Evolutionary conservation across 371 early-diverging fungal genomes (phyloP), one percentile per base, ranked within the genome.

Genomic region (Rhizopus stolonifer): DNA sequence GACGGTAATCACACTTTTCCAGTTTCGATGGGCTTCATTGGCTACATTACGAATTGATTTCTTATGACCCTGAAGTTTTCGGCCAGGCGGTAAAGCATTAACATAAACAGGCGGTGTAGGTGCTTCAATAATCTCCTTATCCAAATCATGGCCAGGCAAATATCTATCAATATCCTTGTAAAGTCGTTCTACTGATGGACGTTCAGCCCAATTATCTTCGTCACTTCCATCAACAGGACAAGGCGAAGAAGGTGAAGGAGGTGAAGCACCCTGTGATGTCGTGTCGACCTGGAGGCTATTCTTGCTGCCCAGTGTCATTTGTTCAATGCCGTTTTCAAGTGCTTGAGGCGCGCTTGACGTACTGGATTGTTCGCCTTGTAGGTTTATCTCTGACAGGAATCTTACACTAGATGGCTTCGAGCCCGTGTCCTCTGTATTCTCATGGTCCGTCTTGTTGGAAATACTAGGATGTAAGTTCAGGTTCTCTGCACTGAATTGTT

Each of bases 131-230:
- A 91, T 88, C n/a, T 87, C 90, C 54, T 82, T 79, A 55, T 92
- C 92, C 36, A 92, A 61, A 59, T 92, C 91, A 58, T 92, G 87
- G 11, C 77, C 85, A 21, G 90, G 90, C 58, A 92, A 82, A 64
- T 85, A 92, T 52, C 82, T 74, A 48, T 89, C 90, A 47, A 92
- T 73, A 52, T 90, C 82, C 47, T 86, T 81, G 36, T 82, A 81
- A 47, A 92, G 79, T 19, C 82, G 73, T 26, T 90, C 89, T 9
- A 88, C 69, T 0, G 87, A 81, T 2, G 92, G 92, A 21, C 92
- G 80, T 34, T 81, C 86, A 1, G 77, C 78, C 86, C 84, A 86
- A 2, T 68, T 65, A 25, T 74, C 77, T 13, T 77, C 71, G 22
- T 76, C 58, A 19, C 31, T 33, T 13, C 31, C 44, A 4, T 36